Base-by-base conservation (phyloP, 164 flowering plant genomes). In the Chimonanthus praecox region DNA sequence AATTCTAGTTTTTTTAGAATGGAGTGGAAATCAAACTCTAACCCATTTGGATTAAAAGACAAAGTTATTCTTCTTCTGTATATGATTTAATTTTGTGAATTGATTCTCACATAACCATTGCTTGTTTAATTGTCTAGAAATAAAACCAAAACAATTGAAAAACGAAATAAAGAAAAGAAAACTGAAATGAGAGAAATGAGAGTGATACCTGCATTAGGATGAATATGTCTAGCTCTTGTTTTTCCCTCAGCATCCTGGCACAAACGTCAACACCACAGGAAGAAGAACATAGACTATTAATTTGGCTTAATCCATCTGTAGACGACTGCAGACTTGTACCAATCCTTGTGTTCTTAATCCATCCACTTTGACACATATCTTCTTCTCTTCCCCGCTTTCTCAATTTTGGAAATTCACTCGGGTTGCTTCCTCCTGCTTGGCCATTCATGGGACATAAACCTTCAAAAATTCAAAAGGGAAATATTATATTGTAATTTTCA, bases 341-440 rank as follows among this genome's bases (percentile, higher is more conserved):
- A 1, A n/a, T 69, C 62, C 50, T 69, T 20, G 71, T 21, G n/a
- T 69, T 50, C 33, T 33, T 33, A 13, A 68, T 69, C 61, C 71
- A 49, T n/a, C 45, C 16, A 49, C 61, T 69, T 51, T 10, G 46
- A 62, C n/a, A 46, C 46, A 47, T 18, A 10, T 66, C 68, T 64
- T 43, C 76, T 18, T 74, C 77, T 70, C 77, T 74, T 62, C 68
- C 72, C 49, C 77, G 67, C 45, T 74, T 74, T 45, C 49, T 49
- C 7, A 49, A 68, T 48, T 11, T 67, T 51, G 70, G 61, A 51
- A 48, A 10, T 50, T 67, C 76, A 2, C 7, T 11, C 4, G 11
- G 10, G 21, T 47, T 62, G 13, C 43, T 67, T 20, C 45, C 67
- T 58, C 0, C 67, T 62, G 43, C 68, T 49, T 72, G 48, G 47